These are phyloP conservation scores for Leishmania amazonensis DNA, from an alignment of 208 protist genomes.

Conservation along the genomic window DNA sequence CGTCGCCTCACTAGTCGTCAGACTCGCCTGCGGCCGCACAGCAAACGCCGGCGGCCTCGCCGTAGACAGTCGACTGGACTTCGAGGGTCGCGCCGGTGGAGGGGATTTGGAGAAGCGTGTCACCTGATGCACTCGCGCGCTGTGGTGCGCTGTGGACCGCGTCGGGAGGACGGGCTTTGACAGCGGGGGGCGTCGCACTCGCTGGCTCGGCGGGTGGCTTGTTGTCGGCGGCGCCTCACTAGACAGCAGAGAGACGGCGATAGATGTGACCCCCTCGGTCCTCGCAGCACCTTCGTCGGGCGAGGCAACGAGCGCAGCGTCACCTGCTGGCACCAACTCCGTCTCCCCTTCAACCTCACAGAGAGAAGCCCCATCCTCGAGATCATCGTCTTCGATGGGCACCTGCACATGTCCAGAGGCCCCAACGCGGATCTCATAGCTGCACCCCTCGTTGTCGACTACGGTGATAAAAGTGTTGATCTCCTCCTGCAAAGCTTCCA, in stretches of 20 bases:
- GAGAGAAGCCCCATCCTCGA: neutral
- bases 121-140: neutral
- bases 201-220: neutral
- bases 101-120: neutral
- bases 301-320: neutral
- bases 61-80: neutral
- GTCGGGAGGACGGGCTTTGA: neutral
- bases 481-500: slow-evolving; percentile 43
- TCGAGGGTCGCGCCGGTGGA: neutral
- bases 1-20: slow-evolving; percentile 37
- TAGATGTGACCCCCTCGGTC: neutral
- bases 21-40: slow-evolving; percentile 20
- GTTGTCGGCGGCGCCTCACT: neutral
- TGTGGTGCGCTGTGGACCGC: neutral
- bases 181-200: neutral
- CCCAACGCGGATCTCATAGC: slow-evolving; percentile 67
- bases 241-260: neutral
- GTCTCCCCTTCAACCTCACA: neutral
- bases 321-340: neutral
- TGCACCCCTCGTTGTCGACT: slow-evolving; percentile 76
- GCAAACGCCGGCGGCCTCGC: neutral
- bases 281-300: neutral
- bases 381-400: slow-evolving; percentile 47
- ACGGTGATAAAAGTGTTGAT: slow-evolving; percentile 86
- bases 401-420: slow-evolving; percentile 51